phyloP scores from a whole-genome alignment of 2,329 filamentous ascomycete species.

The Kalaharituber pfeilii region DNA sequence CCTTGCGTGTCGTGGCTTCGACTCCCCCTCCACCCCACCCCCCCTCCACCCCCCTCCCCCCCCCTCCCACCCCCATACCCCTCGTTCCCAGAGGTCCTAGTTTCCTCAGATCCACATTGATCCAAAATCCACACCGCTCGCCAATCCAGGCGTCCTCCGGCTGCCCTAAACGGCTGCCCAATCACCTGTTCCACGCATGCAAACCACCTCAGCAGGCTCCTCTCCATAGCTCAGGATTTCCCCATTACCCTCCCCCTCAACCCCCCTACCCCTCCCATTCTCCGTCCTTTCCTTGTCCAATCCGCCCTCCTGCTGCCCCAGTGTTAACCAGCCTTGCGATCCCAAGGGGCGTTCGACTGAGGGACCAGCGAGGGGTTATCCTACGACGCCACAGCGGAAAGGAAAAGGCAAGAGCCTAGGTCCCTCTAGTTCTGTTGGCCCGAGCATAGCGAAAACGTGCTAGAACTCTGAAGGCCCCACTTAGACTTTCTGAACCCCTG shows the following conservation, averaged over 20 bases:
- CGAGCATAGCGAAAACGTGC: slow-evolving; percentile 2
- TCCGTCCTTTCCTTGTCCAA: not conserved
- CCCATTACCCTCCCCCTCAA: not conserved
- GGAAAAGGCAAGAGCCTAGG: not conserved
- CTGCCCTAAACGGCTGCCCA: not conserved
- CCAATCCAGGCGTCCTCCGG: not conserved
- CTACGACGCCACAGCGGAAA: not conserved
- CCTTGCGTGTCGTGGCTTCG: not conserved
- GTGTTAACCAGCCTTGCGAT: not conserved
- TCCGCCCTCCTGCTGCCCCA: not conserved
- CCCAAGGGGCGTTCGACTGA: not conserved
- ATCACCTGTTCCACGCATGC: not conserved
- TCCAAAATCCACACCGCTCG: not conserved
- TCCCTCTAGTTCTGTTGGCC: not conserved
- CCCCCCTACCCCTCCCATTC: not conserved
- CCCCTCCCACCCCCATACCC: not conserved
- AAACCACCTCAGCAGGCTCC: not conserved
- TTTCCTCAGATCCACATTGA: not conserved
- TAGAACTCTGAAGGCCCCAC: not conserved
- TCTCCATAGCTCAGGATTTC: no score
- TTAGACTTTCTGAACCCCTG: not conserved
- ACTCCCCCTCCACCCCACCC: not conserved
- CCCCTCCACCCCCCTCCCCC: not conserved
- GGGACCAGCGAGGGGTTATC: not conserved
- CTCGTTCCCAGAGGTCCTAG: not conserved